Conservation (phyloP, 2,329 filamentous ascomycete species). For the Esteya vermicola region DNA sequence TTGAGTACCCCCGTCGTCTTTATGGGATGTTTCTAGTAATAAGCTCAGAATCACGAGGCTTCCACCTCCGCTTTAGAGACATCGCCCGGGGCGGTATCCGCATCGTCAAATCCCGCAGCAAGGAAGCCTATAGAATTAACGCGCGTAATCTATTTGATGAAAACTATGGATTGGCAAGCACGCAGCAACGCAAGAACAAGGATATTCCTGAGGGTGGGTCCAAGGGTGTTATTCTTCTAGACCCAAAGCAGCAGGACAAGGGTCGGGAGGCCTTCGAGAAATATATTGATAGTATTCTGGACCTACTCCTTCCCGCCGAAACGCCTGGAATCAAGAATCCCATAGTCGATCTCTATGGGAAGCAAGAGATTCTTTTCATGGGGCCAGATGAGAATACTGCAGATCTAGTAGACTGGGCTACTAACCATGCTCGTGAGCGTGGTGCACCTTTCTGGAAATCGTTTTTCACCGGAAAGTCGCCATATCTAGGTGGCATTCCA, state of each 20-base stretch:
- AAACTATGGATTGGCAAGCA: constrained; percentile 96
- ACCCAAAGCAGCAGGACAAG: constrained; percentile 89
- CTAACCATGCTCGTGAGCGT: constrained; percentile 73
- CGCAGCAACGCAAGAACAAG: constrained; percentile 99
- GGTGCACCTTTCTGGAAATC: constrained; percentile 99
- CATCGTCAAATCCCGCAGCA: constrained; percentile 95
- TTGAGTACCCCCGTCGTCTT: constrained; percentile 85
- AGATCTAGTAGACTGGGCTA: constrained; percentile 96
- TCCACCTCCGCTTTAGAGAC: constrained; percentile 94
- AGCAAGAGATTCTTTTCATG: constrained; percentile 96
- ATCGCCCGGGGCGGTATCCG: constrained; percentile 94
- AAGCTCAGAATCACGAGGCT: constrained; percentile 89
- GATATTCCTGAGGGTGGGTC: constrained; percentile 97
- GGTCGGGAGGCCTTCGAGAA: constrained; percentile 91
- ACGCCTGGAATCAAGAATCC: constrained; percentile 98
- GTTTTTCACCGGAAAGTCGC: constrained; percentile 98
- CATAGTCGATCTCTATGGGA: constrained; percentile 87
- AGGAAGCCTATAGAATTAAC: constrained; percentile 93
- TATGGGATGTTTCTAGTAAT: constrained; percentile 99
- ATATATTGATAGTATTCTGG: constrained; percentile 97
- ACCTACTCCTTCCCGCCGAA: constrained; percentile 75
- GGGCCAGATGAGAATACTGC: constrained; percentile 98
- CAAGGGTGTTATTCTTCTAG: constrained; percentile 92
- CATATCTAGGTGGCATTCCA: constrained; percentile 87
- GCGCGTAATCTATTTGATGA: constrained; percentile 93